A percentile compares a stretch with the other conserved stretches of the same genome.
phyloP scores from a whole-genome alignment of 2,329 filamentous ascomycete genomes.

The Cordyceps militaris region DNA sequence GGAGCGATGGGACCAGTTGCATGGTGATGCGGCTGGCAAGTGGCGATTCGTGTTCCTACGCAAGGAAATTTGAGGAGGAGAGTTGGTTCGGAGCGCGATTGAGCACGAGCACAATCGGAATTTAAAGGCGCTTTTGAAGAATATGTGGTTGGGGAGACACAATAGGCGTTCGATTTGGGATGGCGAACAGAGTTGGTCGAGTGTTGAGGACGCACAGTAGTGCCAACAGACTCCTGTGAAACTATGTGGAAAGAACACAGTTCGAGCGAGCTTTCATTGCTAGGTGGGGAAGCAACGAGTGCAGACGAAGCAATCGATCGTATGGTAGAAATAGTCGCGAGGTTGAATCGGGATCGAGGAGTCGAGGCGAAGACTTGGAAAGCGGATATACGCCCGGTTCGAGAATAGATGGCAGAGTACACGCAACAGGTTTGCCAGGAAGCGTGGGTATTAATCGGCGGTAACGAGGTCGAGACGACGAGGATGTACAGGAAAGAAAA shows the following conservation, averaged over 20 bases:
- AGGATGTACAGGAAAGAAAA: background rate
- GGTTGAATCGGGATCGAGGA: background rate
- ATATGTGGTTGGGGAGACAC: background rate
- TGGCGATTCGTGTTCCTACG: background rate
- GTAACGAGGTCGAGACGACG: background rate
- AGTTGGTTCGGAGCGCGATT: background rate
- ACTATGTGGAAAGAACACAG: background rate
- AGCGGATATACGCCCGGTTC: background rate
- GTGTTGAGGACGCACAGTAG: background rate
- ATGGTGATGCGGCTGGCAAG: constrained; percentile 23
- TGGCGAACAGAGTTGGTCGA: background rate
- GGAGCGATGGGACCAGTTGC: constrained; percentile 32
- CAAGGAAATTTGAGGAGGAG: background rate
- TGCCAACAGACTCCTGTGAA: background rate
- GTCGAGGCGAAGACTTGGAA: background rate
- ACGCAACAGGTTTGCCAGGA: background rate
- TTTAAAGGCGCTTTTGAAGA: background rate
- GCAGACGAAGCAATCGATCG: background rate
- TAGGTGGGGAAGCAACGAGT: background rate
- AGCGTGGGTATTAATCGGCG: background rate
- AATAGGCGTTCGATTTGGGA: background rate
- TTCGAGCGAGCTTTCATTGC: background rate
- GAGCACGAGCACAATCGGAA: background rate
- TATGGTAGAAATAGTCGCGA: background rate
- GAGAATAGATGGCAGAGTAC: background rate